Evolutionary conservation across 208 protist species (phyloP).

Genomic region (Trypanosoma caninum): DNA sequence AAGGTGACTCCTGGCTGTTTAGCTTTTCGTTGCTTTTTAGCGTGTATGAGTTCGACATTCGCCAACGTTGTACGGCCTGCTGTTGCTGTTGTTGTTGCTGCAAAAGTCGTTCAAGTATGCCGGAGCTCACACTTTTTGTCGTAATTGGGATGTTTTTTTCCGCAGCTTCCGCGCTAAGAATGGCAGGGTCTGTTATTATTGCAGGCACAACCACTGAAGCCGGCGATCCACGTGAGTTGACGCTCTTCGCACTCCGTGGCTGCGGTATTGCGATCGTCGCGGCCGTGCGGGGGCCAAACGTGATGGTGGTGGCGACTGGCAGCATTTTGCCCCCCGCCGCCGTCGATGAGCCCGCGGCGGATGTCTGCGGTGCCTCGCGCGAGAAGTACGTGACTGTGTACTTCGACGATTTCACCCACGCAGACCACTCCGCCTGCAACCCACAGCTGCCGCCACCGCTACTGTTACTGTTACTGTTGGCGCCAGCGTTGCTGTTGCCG

Average conservation of each 20-base stretch:
- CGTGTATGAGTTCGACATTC: constrained; percentile 40
- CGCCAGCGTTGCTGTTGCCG: not conserved
- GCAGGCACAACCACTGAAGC: constrained; percentile 28
- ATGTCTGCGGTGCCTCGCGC: constrained; percentile 27
- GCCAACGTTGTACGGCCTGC: constrained; percentile 46
- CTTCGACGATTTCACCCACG: constrained; percentile 76
- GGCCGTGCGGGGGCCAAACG: constrained; percentile 33
- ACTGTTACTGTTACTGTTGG: constrained; percentile 4
- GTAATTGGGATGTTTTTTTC: constrained; percentile 6
- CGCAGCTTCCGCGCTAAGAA: constrained; percentile 71
- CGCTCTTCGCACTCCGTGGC: constrained; percentile 75
- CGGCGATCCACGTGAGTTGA: constrained; percentile 50
- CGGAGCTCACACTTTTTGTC: constrained; percentile 17
- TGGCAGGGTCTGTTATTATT: constrained; percentile 62
- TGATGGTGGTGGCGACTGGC: constrained; percentile 33
- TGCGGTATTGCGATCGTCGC: constrained; percentile 75
- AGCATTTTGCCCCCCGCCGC: constrained; percentile 24
- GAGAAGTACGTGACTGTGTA: constrained; percentile 32
- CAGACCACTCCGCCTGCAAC: constrained; percentile 41
- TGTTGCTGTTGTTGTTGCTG: constrained; percentile 41
- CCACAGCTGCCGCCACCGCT: not conserved
- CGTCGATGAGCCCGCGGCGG: not conserved
- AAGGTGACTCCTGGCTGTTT: constrained; percentile 38
- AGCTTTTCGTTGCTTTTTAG: constrained; percentile 82
- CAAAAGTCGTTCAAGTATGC: constrained; percentile 31